Evolutionary conservation across 2,329 filamentous ascomycete species (phyloP), one percentile per base, ranked within the genome.

Genomic region (Neonectria punicea): DNA sequence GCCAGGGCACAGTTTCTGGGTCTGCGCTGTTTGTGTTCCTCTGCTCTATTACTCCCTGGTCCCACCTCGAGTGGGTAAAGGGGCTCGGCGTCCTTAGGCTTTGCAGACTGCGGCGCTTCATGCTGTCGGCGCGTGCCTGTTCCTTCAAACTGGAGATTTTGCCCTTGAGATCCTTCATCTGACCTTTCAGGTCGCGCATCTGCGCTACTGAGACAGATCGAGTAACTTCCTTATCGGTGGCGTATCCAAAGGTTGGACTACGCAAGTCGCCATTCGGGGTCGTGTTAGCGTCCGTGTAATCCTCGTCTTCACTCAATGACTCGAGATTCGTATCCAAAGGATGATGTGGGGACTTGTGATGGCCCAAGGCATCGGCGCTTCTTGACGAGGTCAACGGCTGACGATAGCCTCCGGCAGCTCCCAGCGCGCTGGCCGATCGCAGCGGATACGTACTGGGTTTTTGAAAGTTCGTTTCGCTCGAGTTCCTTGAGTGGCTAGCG

Each of bases 81-180:
- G 93, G 93, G 74, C 91, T 96, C 0, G 90, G 89, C 1, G 90
- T 91, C 41, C 92, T 87, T 65, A 95, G 79, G 73, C 87, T 94
- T 71, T 93, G 90, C 57, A 94, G 78, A 76, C 93, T 97, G 60
- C 90, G 87, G 55, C 94, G 87, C 73, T 92, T 90, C 73, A 97
- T 79, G 71, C 87, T 93, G 71, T 97, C 94, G 63, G 92, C 92
- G 20, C 92, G 88, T 0, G 93, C 92, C 72, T 93, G 90, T 67
- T 94, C 89, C 71, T 92, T 91, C 46, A 97, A 79, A 16, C 85
- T 91, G 1, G 93, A 94, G 39, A 97, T 94, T 73, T 93, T 93
- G 65, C 92, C 93, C 75, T 94, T 94, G 51, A 97, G 84, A 58
- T 92, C 93, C 61, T 92, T 90, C 87, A 97, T 93, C 76, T 97